Evolutionary conservation across 495 filamentous ascomycete species (phyloP), one percentile per base, ranked within the genome.

Genomic region (Chaetomium tenue): DNA sequence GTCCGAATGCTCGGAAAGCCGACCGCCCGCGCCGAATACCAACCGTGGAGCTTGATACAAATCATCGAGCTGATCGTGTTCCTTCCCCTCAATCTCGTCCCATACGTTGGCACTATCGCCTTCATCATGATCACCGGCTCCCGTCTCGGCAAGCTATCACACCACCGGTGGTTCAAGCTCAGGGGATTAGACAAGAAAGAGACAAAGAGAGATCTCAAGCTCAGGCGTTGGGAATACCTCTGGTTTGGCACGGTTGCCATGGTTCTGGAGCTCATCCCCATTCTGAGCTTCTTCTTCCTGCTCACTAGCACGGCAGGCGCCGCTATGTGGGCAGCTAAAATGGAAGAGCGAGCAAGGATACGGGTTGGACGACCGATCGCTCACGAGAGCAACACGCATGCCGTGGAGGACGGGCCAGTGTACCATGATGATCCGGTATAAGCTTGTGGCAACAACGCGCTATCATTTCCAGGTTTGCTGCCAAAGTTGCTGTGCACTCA

Each of bases 41-140:
- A 83, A 30, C 84, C 82, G 0, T 88, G 91, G 76, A 91, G 88
- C 60, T 67, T 90, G 16, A 82, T 85, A n/a, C 89, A 93, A 70
- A 92, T 92, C 60, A 66, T 87, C 60, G 89, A 93, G 74, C 87
- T 93, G 62, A 81, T 92, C 22, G 60, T 89, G 16, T 91, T 89
- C 69, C 79, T 98, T 2, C 93, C 94, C 2, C 82, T 98, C 65
- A 97, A 96, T 74, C 83, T 97, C 25, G 87, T 98, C 39, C 94
- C 94, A 0, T 83, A 92, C 13, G 80, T 97, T 23, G 94, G 94
- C 7, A 90, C 89, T 0, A 81, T 87, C 1, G 72, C 91, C 50
- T 98, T 95, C 74, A 79, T 97, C 26, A 73, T 90, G 48, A 78
- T 94, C 62, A 92, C 80, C 12, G 85, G 83, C 1, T 77, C 83